Base-by-base conservation (phyloP, 768 basidiomycete species). In the Suillus luteus region DNA sequence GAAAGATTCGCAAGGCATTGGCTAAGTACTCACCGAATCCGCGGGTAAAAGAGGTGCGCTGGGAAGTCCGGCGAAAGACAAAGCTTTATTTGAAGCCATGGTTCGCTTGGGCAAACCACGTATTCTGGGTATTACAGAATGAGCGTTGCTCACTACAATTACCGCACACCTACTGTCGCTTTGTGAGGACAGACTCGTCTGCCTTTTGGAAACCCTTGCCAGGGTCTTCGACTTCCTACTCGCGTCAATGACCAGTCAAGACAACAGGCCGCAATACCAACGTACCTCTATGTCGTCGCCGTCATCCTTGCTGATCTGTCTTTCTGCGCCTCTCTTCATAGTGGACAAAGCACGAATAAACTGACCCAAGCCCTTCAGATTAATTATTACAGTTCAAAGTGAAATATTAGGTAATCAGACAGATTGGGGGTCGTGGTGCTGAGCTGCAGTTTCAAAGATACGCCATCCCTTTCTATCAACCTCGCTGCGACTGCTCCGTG, bases 261-360 rank as follows among this genome's bases (percentile, higher is more conserved):
- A 55, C 55, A 41, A 19, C 15, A 33, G 43, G 40, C 5, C 11
- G 44, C 43, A 14, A 27, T 12, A 0, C 57, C 3, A 37, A n/a
- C 70, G 33, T 17, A 78, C 75, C 72, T 77, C 69, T n/a, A 75
- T 70, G 12, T 75, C 74, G 5, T 79, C 78, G 19, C 75, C 77
- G 19, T 77, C 79, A 54, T 87, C 88, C 69, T 86, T 91, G 12
- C 82, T 80, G 40, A 93, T 71, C 68, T 93, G 89, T 65, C 77
- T 84, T 59, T 92, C 91, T 72, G 91, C 91, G 62, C 81, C 83
- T 73, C 91, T 85, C 76, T 93, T 93, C 89, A 92, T 88, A 68
- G 55, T 72, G 64, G 52, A 41, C 43, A 55, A 41, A 35, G 52
- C 44, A 62, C 63, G 49, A 59, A 57, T 49, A 59, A 62, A 35